phyloP scores from a whole-genome alignment of 305 asterid genomes.

The Caryopteris hybrid region DNA sequence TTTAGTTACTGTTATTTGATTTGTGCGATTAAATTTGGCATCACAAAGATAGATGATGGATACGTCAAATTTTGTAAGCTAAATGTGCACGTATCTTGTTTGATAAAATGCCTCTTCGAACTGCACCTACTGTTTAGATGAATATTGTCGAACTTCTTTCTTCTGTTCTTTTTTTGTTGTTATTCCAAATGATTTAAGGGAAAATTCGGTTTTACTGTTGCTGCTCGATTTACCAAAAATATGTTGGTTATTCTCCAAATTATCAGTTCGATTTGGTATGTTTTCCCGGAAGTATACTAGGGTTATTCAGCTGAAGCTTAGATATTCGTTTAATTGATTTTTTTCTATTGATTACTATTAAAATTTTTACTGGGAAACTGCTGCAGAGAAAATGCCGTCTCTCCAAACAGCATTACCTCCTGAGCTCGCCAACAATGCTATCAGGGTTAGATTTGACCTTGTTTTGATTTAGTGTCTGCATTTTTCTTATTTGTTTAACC shows the following conservation, averaged over 20 bases:
- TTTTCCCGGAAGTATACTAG: background rate
- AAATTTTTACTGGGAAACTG: background rate
- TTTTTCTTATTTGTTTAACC: background rate
- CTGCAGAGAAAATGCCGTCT: slow-evolving; percentile 57
- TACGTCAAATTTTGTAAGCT: background rate
- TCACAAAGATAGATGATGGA: background rate
- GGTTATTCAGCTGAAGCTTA: background rate
- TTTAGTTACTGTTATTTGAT: background rate
- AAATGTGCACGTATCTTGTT: background rate
- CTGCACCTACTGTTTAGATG: background rate
- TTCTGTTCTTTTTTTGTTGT: background rate
- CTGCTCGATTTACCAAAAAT: background rate
- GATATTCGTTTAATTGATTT: background rate
- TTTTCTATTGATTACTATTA: background rate
- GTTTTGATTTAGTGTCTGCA: background rate
- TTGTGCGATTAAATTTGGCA: background rate
- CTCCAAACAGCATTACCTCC: slow-evolving; percentile 86
- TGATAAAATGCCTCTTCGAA: background rate
- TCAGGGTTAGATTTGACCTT: slow-evolving; percentile 47
- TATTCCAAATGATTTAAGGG: background rate
- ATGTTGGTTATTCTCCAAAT: background rate
- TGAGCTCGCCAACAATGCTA: slow-evolving; percentile 76
- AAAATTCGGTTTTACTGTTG: background rate
- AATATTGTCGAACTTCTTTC: background rate
- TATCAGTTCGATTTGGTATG: background rate